Conservation (phyloP, 2,329 filamentous ascomycete species). For the Microascus cirrosus region DNA sequence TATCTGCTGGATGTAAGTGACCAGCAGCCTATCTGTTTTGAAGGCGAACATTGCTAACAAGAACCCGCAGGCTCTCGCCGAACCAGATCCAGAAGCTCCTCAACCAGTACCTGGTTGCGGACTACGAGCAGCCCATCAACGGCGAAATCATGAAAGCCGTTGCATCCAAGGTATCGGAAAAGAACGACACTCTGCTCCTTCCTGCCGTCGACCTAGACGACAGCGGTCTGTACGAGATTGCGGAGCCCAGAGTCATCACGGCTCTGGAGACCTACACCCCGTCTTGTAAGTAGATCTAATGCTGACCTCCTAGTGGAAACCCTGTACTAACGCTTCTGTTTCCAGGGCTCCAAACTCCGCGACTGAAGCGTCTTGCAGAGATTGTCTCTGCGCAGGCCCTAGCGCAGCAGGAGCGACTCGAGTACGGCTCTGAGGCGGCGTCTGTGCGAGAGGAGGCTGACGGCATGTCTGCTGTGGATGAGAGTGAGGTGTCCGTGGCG, state of each 20-base stretch:
- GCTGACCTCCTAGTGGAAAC: neutral
- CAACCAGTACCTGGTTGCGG: slow-evolving; percentile 96
- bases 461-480: slow-evolving; percentile 18
- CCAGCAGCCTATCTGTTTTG: neutral
- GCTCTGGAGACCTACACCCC: slow-evolving; percentile 97
- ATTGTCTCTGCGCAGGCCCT: slow-evolving; percentile 96
- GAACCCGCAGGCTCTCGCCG: slow-evolving; percentile 63
- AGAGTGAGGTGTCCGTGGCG: neutral
- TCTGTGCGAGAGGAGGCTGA: slow-evolving; percentile 28
- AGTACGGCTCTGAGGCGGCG: slow-evolving; percentile 33
- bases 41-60: neutral
- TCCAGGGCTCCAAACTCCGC: slow-evolving; percentile 85
- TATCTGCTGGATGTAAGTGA: slow-evolving; percentile 96
- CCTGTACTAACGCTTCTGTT: slow-evolving; percentile 15
- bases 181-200: slow-evolving; percentile 89
- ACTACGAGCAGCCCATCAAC: slow-evolving; percentile 99
- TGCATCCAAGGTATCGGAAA: slow-evolving; percentile 91
- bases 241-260: slow-evolving; percentile 89
- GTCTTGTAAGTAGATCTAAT: slow-evolving; percentile 58
- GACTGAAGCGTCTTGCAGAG: slow-evolving; percentile 91
- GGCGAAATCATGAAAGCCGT: slow-evolving; percentile 99
- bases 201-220: slow-evolving; percentile 98
- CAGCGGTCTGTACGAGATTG: slow-evolving; percentile 95
- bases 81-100: slow-evolving; percentile 98
- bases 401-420: slow-evolving; percentile 82